Evolutionary conservation across 345 rosid species (phyloP), one percentile per base, ranked within the genome.

Genomic region (Lepidium aucheri): DNA sequence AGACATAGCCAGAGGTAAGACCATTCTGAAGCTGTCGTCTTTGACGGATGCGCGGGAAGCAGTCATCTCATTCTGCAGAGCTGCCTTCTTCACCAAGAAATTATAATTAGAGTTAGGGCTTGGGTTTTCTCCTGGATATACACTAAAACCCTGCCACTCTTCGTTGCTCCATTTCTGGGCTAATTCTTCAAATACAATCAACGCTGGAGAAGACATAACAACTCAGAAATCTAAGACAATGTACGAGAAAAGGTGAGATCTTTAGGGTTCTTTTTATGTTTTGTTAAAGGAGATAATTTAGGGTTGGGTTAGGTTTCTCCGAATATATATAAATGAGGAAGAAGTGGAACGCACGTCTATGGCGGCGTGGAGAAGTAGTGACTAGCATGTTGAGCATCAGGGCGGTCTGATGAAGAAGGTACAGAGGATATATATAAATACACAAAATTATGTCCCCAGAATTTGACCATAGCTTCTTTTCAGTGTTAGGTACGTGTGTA

Each of bases 21-120:
- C 84, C 47, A 84, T 70, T 61, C 74, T 84, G 61, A 84, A 84
- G 65, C 82, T 79, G 4, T 65, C 76, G 1, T 81, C 81, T 41
- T 80, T 75, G 8, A 56, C 8, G 2, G 73, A 73, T n/a, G 63
- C 12, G 9, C 63, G 67, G 22, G 77, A 66, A 44, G 67, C 13
- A 1, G 67, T 51, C 30, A 28, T 53, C 49, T 50, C 24, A 34
- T 36, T 72, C 56, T 61, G 68, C 42, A 16, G 2, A 70, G 62
- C 9, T 0, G 60, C 41, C 26, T 73, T 50, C 73, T 53, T 67
- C 68, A 39, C 52, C 58, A 60, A 38, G 68, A 60, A 44, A 16
- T 67, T 42, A 17, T 52, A 18, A 14, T 20, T 46, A 63, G 69
- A 44, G 64, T 38, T 68, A 56, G 71, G 54, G 26, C 24, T 72